Evolutionary conservation across 2,329 filamentous ascomycete genomes (phyloP), one percentile per base, ranked within the genome.

Genomic region (Curvularia lunata): DNA sequence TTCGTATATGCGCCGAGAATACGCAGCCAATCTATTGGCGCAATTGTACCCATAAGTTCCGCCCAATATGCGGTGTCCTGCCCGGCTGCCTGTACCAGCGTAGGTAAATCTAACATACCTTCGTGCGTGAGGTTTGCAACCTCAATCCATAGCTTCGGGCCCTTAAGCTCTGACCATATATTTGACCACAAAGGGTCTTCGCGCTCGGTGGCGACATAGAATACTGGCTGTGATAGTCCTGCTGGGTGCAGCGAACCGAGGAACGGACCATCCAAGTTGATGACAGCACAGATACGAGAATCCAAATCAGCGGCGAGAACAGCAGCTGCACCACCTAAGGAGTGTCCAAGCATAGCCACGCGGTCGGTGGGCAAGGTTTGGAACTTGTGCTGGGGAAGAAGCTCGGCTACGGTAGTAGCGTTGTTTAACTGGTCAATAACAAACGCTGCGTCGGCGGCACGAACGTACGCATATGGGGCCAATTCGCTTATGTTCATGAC

Each of bases 391-490:
- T 18, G 53, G 43, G 59, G 52, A 56, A 67, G 58, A 12, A 68
- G 56, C 10, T 62, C 49, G 19, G 54, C 51, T 25, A 68, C 59
- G 52, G 65, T 65, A 23, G 62, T 65, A 7, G 57, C 58, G 56
- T 70, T 68, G 52, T 56, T 60, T 10, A 70, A 55, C 50, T 70
- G 66, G 25, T 68, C 63, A 19, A 69, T 63, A 25, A 68, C 57
- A 43, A 69, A 69, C 18, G 58, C 59, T 59, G 56, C 62, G 48
- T 68, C 66, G 43, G 65, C 55, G 41, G 38, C 62, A 45, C 65
- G 65, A 48, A 43, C 4, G 49, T 58, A 55, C 32, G 45, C 28
- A 41, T 38, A 49, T 25, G 18, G 47, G 13, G 21, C 13, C 21
- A n/a, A 40, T 12, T 40, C 47, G 21, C 25, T 59, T n/a, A 12